A percentile compares a stretch with the other conserved stretches of the same genome.
Conservation (phyloP, 495 filamentous ascomycete species). For the Letharia columbiana region DNA sequence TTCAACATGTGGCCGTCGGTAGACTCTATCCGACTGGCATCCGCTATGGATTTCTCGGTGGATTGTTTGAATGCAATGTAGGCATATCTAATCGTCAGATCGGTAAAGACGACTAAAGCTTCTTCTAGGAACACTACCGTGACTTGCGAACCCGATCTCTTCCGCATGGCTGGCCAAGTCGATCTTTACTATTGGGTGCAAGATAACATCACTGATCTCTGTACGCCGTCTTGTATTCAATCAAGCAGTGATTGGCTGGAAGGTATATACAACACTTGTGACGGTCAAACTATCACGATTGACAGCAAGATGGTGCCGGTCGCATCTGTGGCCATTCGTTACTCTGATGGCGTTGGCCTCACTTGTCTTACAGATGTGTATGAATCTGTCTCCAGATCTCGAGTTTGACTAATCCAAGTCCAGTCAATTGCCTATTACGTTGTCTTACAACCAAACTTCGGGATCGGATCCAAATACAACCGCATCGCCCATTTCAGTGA, state of each 20-base stretch:
- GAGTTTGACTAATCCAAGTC: background rate
- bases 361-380: constrained; percentile 7
- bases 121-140: constrained; percentile 9
- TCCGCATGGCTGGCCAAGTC: background rate
- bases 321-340: constrained; percentile 1
- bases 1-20: background rate
- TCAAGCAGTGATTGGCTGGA: background rate
- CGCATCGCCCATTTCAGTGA: background rate
- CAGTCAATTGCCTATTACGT: background rate
- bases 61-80: background rate
- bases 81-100: background rate
- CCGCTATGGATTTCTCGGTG: background rate
- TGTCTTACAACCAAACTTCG: background rate
- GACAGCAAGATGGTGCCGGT: constrained; percentile 10
- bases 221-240: background rate
- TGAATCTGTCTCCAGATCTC: background rate
- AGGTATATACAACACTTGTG: background rate
- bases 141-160: constrained; percentile 7
- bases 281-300: background rate
- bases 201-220: constrained; percentile 6
- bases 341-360: constrained; percentile 4
- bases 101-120: background rate
- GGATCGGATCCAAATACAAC: background rate
- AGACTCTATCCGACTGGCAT: background rate
- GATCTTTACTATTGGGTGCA: constrained; percentile 4